Evolutionary conservation across 345 rosid genomes (phyloP).

Genomic region (Acer negundo): DNA sequence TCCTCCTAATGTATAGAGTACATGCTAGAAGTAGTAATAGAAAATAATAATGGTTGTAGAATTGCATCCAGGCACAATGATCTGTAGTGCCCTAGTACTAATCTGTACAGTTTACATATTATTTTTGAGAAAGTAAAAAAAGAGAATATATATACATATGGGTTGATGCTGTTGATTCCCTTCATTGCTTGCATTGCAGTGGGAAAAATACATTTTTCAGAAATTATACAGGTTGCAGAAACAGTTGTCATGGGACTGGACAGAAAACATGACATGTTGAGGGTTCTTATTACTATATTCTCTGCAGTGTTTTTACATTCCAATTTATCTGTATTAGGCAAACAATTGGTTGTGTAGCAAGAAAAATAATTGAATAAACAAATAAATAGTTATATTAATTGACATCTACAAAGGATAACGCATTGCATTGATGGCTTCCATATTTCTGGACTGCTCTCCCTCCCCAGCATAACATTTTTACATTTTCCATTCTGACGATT

Average conservation of each 20-base stretch:
- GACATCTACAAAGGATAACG: neutral
- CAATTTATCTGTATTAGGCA: too few species aligned
- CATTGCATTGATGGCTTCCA: neutral
- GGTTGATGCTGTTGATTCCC: neutral
- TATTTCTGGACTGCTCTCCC: neutral
- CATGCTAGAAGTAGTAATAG: slow-evolving; percentile 19
- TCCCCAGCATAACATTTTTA: neutral
- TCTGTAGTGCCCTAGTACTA: neutral
- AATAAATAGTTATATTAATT: too few species aligned
- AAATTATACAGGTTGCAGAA: neutral
- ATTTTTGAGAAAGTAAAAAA: neutral
- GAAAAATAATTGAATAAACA: too few species aligned
- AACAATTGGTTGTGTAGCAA: too few species aligned
- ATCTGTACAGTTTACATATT: slow-evolving; percentile 18
- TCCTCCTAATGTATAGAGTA: slow-evolving; percentile 14
- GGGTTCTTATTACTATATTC: too few species aligned
- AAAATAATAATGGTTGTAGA: slow-evolving; percentile 6
- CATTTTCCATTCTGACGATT: neutral
- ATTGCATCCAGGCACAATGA: neutral
- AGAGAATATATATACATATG: neutral
- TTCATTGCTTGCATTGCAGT: neutral
- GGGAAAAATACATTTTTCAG: neutral
- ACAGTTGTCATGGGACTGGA: too few species aligned
- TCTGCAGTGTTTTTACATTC: too few species aligned
- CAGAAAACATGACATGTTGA: too few species aligned